A percentile compares a stretch with the other conserved stretches of the same genome.
Conservation (phyloP, 2,329 filamentous ascomycete species). For the Phoma sp. region DNA sequence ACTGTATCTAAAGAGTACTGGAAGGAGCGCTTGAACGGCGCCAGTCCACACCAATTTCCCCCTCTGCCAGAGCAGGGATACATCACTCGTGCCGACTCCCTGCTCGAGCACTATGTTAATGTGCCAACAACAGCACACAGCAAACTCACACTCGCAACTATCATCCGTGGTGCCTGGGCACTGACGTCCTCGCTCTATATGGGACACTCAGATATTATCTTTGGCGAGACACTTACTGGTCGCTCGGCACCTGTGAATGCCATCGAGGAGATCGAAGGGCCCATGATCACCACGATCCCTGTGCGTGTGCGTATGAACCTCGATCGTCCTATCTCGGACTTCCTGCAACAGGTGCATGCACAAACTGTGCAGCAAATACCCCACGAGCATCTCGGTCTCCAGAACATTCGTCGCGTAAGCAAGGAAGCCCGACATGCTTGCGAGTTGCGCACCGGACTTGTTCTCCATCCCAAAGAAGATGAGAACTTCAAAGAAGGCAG, state of each 20-base stretch:
- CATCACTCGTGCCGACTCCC: slow-evolving; percentile 57
- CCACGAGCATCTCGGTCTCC: slow-evolving; percentile 68
- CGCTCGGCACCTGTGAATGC: slow-evolving; percentile 55
- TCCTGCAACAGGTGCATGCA: slow-evolving; percentile 63
- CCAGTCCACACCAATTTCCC: slow-evolving; percentile 58
- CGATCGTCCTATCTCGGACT: slow-evolving; percentile 55
- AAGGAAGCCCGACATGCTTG: slow-evolving; percentile 44
- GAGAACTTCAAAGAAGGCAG: slow-evolving; percentile 24
- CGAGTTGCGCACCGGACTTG: slow-evolving; percentile 45
- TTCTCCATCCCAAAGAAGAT: slow-evolving; percentile 46
- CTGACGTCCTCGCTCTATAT: slow-evolving; percentile 63
- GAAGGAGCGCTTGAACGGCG: slow-evolving; percentile 53
- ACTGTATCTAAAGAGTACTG: slow-evolving; percentile 54
- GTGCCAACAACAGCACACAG: slow-evolving; percentile 39
- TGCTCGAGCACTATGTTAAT: slow-evolving; percentile 56
- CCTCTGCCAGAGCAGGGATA: slow-evolving; percentile 54
- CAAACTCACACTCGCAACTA: slow-evolving; percentile 56
- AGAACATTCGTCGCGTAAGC: slow-evolving; percentile 60
- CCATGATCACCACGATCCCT: slow-evolving; percentile 67
- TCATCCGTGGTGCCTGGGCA: slow-evolving; percentile 66
- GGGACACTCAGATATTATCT: slow-evolving; percentile 59
- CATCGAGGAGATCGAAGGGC: slow-evolving; percentile 63
- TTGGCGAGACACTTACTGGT: slow-evolving; percentile 66
- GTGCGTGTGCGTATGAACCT: slow-evolving; percentile 57
- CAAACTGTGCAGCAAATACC: slow-evolving; percentile 64